Percentiles rank a stretch among this genome's conserved stretches.
Evolutionary conservation across 768 basidiomycete species (phyloP).

Genomic region (Hericium alpestre): DNA sequence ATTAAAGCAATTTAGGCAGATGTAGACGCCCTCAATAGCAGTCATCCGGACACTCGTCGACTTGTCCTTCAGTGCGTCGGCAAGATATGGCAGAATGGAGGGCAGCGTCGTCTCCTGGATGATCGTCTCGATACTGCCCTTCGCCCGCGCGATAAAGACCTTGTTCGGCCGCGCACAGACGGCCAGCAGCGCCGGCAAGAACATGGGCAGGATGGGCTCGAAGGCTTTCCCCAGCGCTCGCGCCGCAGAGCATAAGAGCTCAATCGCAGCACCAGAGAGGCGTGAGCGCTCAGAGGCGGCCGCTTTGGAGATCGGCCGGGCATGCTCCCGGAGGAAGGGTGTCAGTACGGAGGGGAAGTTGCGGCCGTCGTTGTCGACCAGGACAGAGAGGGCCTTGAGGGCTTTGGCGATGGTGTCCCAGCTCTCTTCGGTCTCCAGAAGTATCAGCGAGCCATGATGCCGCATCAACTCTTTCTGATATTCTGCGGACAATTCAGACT

Average conservation of each 20-base stretch:
- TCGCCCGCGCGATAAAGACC: constrained; percentile 59
- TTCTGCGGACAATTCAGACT: too few species aligned
- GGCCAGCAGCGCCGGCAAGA: constrained; percentile 56
- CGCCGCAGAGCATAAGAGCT: constrained; percentile 46
- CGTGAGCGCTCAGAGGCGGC: constrained; percentile 67
- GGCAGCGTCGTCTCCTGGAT: constrained; percentile 62
- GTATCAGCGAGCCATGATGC: constrained; percentile 1
- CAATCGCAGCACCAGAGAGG: constrained; percentile 56
- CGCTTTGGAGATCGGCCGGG: constrained; percentile 44
- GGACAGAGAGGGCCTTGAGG: constrained; percentile 32
- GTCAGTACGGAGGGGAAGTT: constrained; percentile 43
- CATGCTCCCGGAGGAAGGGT: constrained; percentile 36
- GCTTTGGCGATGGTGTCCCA: constrained; percentile 61
- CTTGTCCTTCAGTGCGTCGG: constrained; percentile 57
- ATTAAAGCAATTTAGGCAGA: constrained; percentile 64
- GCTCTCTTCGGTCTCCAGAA: constrained; percentile 65
- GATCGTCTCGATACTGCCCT: constrained; percentile 45
- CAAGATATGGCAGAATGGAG: constrained; percentile 48
- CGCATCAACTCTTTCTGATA: too few species aligned
- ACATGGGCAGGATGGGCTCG: constrained; percentile 54
- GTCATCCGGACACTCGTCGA: constrained; percentile 50
- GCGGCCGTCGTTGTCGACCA: constrained; percentile 43
- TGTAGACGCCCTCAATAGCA: constrained; percentile 54
- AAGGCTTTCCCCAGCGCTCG: constrained; percentile 49
- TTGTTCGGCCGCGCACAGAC: constrained; percentile 72